A percentile compares a stretch with the other conserved stretches of the same genome.
phyloP scores from a whole-genome alignment of 2,329 filamentous ascomycete species.

The Cladobotryum mycophilum region DNA sequence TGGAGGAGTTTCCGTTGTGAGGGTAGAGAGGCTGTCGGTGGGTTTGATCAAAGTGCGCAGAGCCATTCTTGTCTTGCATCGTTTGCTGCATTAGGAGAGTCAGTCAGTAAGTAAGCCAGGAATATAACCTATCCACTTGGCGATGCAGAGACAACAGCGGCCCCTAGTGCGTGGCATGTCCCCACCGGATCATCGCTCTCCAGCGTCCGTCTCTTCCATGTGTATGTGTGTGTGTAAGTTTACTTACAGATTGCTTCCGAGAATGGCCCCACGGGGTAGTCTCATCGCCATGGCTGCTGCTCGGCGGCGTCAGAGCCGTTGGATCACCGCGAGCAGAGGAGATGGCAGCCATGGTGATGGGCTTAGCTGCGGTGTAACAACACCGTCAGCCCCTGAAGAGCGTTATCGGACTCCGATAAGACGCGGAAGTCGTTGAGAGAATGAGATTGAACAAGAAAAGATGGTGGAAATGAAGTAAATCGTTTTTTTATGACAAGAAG shows the following conservation, averaged over 20 bases:
- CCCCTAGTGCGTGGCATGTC: not conserved
- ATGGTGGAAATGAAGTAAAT: not conserved
- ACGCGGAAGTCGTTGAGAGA: not conserved
- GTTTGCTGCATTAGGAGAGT: conserved; percentile 6
- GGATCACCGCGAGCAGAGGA: conserved; percentile 43
- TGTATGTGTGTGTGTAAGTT: not conserved
- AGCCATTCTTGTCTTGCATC: conserved; percentile 9
- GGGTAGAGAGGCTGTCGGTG: conserved; percentile 14
- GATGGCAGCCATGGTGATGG: conserved; percentile 44
- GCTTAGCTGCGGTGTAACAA: conserved; percentile 13
- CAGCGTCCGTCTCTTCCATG: not conserved
- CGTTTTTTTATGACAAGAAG: not conserved
- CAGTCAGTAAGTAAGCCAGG: conserved; percentile 1
- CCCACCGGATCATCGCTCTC: not conserved
- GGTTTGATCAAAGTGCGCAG: conserved; percentile 9
- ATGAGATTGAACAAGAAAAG: not conserved
- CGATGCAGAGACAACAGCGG: not conserved
- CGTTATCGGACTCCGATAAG: conserved; percentile 1
- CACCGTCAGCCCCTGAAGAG: conserved; percentile 24
- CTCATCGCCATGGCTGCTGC: conserved; percentile 43
- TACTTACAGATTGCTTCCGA: conserved; percentile 31
- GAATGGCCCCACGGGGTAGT: conserved; percentile 37
- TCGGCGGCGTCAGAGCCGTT: conserved; percentile 42
- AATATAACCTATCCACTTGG: not conserved
- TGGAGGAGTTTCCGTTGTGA: conserved; percentile 22